A percentile compares a stretch with the other conserved stretches of the same genome.
phyloP scores from a whole-genome alignment of 2,329 filamentous ascomycete genomes.

The Bipolaris victoriae region DNA sequence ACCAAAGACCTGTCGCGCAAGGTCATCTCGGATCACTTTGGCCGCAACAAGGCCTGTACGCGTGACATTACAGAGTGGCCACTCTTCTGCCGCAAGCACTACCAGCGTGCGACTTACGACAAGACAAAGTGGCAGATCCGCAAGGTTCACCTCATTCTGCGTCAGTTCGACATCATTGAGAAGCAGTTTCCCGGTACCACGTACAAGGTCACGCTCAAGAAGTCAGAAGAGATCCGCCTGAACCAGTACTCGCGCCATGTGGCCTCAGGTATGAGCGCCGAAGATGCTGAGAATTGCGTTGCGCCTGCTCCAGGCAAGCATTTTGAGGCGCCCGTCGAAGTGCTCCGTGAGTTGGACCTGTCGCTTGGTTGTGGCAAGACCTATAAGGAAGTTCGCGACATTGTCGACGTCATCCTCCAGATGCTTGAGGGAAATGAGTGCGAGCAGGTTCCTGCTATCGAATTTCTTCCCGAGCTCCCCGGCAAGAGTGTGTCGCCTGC shows the following conservation, averaged over 20 bases:
- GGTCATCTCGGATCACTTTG: conserved; percentile 50
- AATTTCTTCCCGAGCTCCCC: conserved; percentile 39
- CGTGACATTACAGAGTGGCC: conserved; percentile 43
- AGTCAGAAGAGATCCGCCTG: conserved; percentile 44
- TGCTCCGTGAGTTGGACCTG: conserved; percentile 39
- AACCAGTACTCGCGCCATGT: conserved; percentile 37
- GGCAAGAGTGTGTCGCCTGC: conserved; percentile 21
- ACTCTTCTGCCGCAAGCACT: conserved; percentile 49
- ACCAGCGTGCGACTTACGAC: conserved; percentile 50
- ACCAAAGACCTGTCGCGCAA: conserved; percentile 44
- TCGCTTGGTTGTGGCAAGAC: conserved; percentile 32
- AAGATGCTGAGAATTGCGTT: conserved; percentile 21
- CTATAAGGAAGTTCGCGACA: conserved; percentile 24
- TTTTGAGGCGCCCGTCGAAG: conserved; percentile 43
- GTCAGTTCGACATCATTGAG: conserved; percentile 44
- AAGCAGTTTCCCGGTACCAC: conserved; percentile 36
- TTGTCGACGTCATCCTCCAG: conserved; percentile 35
- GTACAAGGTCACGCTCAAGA: conserved; percentile 45
- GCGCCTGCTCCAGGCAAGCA: conserved; percentile 26
- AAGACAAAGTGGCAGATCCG: conserved; percentile 42
- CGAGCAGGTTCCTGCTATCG: conserved; percentile 38
- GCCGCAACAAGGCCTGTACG: conserved; percentile 49
- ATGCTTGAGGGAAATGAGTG: conserved; percentile 37
- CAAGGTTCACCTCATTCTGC: conserved; percentile 43
- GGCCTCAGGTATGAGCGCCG: conserved; percentile 17